phyloP scores from a whole-genome alignment of 306 rosid species.

The Abrus precatorius region DNA sequence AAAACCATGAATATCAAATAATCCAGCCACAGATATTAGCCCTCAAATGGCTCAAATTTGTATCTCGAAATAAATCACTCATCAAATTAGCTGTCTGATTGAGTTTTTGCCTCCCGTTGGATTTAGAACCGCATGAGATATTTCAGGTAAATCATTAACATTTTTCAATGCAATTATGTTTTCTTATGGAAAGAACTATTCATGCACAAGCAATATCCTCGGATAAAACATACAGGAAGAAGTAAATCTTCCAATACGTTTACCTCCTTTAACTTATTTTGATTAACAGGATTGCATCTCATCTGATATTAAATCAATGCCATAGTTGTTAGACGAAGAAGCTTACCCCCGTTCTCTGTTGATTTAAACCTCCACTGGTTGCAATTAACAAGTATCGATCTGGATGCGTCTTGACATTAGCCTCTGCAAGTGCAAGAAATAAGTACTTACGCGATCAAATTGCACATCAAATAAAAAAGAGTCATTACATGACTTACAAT shows the following conservation, averaged over 20 bases:
- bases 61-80: neutral
- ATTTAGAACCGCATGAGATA: no score
- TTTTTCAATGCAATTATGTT: no score
- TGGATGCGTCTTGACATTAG: slow-evolving; percentile 69
- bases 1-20: neutral
- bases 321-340: neutral
- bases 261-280: neutral
- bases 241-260: slow-evolving; percentile 6
- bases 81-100: neutral
- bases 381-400: slow-evolving; percentile 77
- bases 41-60: neutral
- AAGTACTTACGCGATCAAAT: neutral
- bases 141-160: no score
- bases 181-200: no score
- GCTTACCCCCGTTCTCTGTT: slow-evolving; percentile 96
- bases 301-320: slow-evolving; percentile 22
- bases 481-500: neutral
- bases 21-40: slow-evolving; percentile 17
- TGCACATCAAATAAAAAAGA: neutral
- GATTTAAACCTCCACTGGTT: slow-evolving; percentile 94
- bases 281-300: neutral
- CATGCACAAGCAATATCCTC: no score
- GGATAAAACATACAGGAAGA: neutral
- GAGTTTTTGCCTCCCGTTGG: neutral
- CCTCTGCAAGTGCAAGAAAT: slow-evolving; percentile 58